A percentile compares a stretch with the other conserved stretches of the same genome.
phyloP scores from a whole-genome alignment of 129 eudicot genomes.

The Pulicaria dysenterica region DNA sequence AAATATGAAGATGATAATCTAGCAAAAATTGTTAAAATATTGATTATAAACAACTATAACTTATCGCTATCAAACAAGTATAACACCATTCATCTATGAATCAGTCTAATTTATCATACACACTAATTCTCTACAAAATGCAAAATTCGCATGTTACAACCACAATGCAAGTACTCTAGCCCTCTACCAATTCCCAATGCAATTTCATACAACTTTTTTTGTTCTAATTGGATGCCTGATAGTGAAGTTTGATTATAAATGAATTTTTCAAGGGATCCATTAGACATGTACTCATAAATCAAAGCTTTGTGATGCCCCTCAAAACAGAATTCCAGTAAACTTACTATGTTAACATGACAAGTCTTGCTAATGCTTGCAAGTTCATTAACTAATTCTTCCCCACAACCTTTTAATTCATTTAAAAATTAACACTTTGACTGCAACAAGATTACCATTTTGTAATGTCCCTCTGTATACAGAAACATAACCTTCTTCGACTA shows the following conservation, averaged over 20 bases:
- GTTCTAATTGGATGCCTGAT: not conserved
- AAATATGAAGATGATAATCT: no score
- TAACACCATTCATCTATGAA: no score
- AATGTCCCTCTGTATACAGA: constrained; percentile 12
- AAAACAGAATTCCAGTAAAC: constrained; percentile 36
- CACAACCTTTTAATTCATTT: constrained; percentile 3
- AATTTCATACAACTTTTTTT: constrained; percentile 21
- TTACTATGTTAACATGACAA: constrained; percentile 41
- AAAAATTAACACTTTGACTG: constrained; percentile 6
- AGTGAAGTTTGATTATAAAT: not conserved
- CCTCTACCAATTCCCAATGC: no score
- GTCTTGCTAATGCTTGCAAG: constrained; percentile 35
- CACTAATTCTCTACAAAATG: no score
- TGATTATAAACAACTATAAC: no score
- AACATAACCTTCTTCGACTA: constrained; percentile 15
- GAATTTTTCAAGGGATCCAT: constrained; percentile 45
- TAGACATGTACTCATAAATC: constrained; percentile 34
- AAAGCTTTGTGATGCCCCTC: constrained; percentile 36
- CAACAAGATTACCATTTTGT: constrained; percentile 24
- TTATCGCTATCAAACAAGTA: no score
- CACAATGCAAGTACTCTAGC: no score
- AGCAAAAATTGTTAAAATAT: no score
- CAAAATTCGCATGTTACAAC: no score
- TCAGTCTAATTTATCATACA: no score
- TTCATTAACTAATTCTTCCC: constrained; percentile 29